Conservation (phyloP, 2,329 filamentous ascomycete genomes). For the Ciborinia camelliae region DNA sequence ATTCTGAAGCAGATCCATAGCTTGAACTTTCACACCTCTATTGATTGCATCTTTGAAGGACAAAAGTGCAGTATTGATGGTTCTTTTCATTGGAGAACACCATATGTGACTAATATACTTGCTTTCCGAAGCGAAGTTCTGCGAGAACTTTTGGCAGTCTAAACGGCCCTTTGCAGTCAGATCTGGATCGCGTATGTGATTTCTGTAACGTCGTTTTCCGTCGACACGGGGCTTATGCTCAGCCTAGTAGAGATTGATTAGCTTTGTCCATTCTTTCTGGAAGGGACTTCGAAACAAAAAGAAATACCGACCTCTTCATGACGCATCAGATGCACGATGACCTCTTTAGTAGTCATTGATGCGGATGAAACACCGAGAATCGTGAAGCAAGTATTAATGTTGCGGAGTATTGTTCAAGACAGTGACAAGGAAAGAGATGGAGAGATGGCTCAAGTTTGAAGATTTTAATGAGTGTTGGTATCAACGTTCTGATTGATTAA, state of each 20-base stretch:
- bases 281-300: background rate
- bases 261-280: background rate
- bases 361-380: background rate
- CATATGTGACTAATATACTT: background rate
- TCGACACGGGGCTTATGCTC: background rate
- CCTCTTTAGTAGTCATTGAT: background rate
- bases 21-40: background rate
- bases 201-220: no score
- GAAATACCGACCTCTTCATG: background rate
- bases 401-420: background rate
- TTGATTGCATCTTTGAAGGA: background rate
- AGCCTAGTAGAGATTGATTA: background rate
- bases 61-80: background rate
- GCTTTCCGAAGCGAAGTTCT: background rate
- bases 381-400: background rate
- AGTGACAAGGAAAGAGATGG: background rate
- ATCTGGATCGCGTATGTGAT: background rate
- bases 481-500: no score
- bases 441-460: background rate
- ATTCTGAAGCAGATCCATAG: background rate
- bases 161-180: background rate
- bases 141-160: background rate
- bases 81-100: constrained; percentile 1
- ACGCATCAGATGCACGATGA: background rate
- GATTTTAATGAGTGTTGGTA: no score